These are phyloP conservation scores for Coemansia sp. DNA, from an alignment of 192 early-diverging fungal species.

Conservation along the genomic window DNA sequence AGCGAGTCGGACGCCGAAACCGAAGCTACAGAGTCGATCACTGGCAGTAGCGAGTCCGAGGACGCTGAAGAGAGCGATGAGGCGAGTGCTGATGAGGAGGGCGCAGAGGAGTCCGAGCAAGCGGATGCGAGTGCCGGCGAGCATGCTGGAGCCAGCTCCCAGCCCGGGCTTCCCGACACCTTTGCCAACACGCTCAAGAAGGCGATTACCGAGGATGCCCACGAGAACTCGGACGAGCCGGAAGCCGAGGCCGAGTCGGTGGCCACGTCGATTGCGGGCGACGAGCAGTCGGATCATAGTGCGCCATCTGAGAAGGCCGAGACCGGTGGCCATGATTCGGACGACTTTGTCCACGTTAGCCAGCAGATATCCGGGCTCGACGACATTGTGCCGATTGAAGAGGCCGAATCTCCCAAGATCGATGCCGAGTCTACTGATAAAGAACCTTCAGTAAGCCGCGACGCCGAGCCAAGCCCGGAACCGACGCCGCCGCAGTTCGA, in stretches of 20 bases:
- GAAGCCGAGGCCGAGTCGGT: neutral
- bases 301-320: neutral
- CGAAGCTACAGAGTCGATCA: neutral
- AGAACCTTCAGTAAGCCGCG: too few relatives aligned
- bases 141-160: neutral
- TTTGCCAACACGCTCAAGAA: slow-evolving; percentile 8
- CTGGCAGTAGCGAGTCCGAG: neutral
- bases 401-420: neutral
- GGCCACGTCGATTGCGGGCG: neutral
- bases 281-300: neutral
- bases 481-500: neutral
- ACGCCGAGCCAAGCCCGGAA: too few relatives aligned
- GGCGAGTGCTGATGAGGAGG: neutral
- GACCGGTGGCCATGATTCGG: slow-evolving; percentile 26
- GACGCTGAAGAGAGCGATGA: neutral
- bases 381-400: slow-evolving; percentile 2
- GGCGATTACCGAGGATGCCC: neutral
- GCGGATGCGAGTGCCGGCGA: neutral
- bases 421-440: too few relatives aligned
- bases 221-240: neutral
- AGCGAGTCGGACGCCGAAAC: neutral
- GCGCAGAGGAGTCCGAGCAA: neutral
- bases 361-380: slow-evolving; percentile 18
- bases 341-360: slow-evolving; percentile 41
- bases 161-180: neutral